Evolutionary conservation across 805 yeast genomes (phyloP), one percentile per base, ranked within the genome.

Genomic region (Ogataea thermomethanolica): DNA sequence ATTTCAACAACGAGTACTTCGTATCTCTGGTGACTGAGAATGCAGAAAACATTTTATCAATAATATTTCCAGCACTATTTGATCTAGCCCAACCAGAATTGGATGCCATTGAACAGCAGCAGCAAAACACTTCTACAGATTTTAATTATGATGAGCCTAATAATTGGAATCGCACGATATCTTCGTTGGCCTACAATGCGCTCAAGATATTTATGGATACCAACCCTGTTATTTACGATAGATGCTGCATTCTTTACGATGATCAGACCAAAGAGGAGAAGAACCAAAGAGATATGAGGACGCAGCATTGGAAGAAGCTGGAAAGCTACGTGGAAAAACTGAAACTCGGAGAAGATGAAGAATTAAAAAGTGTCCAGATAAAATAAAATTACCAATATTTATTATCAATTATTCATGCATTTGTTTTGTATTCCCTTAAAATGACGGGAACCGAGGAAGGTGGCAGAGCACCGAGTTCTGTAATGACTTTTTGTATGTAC

Each of bases 361-460:
- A 39, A 23, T 29, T 49, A 5, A 43, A 39, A 82, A 76, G 90
- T 91, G 49, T 77, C 79, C 65, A 86, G 70, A 62, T 82, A 65
- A 62, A 54, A 42, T 57, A 35, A 44, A 8, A 17, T 31, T n/a
- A 21, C 17, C 35, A 28, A 33, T 33, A 21, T 32, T 35, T 25
- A 38, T 41, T 44, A 28, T 32, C 15, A 10, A 28, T 15, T 20
- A 37, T 25, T 43, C 39, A 59, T 35, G 53, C 51, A n/a, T 57
- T 46, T 39, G 61, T 56, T 63, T 88, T 87, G 64, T 91, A 93
- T 64, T 93, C 99, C 65, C 98, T 78, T 54, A 93, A 69, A 46
- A 93, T 87, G 35, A 93, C 98, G 21, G 99, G 99, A 43, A 93
- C 98, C 1, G 98, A 88, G n/a, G 95, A 84, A 30, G 99, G 96